Evolutionary conservation across 257 asterid species (phyloP).

Genomic region (Ajuga chamaepitys): DNA sequence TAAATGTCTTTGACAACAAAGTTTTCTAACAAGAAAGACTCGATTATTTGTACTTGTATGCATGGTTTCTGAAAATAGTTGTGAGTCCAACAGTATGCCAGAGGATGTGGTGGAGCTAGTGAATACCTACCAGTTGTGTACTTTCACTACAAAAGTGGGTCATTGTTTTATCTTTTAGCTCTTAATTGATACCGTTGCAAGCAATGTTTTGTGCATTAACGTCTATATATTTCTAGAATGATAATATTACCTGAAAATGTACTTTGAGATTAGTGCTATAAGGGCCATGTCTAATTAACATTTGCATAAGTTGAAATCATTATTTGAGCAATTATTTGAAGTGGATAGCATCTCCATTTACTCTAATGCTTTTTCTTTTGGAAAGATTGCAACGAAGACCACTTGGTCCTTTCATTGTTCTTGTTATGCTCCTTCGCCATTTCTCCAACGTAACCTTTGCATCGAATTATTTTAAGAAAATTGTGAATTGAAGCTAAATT

Average conservation of each 20-base stretch:
- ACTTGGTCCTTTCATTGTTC: too few species aligned
- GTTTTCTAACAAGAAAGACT: constrained; percentile 44
- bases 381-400: too few species aligned
- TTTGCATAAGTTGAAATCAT: neutral
- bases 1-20: constrained; percentile 3
- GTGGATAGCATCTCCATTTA: too few species aligned
- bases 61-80: constrained; percentile 35
- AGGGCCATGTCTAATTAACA: neutral
- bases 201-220: neutral
- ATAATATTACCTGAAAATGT: neutral
- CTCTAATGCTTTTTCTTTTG: too few species aligned
- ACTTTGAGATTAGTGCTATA: neutral
- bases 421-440: too few species aligned
- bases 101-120: constrained; percentile 59
- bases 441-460: too few species aligned
- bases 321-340: neutral
- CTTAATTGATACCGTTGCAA: neutral
- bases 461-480: too few species aligned
- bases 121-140: constrained; percentile 77
- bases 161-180: constrained; percentile 25
- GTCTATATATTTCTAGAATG: neutral
- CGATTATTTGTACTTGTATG: constrained; percentile 60
- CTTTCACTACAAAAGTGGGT: constrained; percentile 82
- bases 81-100: constrained; percentile 33
- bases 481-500: too few species aligned